Evolutionary conservation across 2,329 filamentous ascomycete genomes (phyloP).

Genomic region (Fusarium avenaceum): DNA sequence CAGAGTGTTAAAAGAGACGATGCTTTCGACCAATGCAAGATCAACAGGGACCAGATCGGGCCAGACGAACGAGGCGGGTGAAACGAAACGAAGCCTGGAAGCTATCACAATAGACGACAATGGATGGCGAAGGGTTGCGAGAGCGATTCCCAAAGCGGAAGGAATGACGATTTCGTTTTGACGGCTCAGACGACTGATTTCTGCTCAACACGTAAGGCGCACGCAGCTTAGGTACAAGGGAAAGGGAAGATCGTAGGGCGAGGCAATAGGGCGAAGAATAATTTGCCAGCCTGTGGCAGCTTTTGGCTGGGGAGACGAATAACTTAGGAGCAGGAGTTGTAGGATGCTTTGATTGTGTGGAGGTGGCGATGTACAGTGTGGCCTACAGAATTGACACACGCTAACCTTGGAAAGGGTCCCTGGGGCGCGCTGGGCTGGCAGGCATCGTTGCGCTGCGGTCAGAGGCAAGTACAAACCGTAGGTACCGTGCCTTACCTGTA

Average conservation of each 20-base stretch:
- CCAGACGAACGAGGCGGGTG: slow-evolving; percentile 5
- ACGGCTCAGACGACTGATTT: slow-evolving; percentile 16
- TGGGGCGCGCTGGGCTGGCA: background rate
- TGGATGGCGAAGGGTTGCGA: slow-evolving; percentile 20
- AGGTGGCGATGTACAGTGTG: slow-evolving; percentile 51
- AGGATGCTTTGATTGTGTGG: slow-evolving; percentile 33
- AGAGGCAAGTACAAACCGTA: background rate
- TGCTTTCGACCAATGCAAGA: slow-evolving; percentile 17
- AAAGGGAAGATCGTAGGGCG: slow-evolving; percentile 6
- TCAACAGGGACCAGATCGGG: slow-evolving; percentile 22
- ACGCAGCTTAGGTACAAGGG: slow-evolving; percentile 1
- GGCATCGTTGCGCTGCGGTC: background rate
- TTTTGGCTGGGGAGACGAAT: slow-evolving; percentile 20
- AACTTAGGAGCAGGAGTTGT: slow-evolving; percentile 15
- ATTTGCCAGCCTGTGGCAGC: slow-evolving; percentile 17
- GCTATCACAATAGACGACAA: slow-evolving; percentile 19
- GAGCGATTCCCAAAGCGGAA: slow-evolving; percentile 17
- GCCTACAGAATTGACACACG: slow-evolving; percentile 6
- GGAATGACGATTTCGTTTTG: slow-evolving; percentile 33
- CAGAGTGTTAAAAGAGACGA: slow-evolving; percentile 1
- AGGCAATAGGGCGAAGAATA: slow-evolving; percentile 12
- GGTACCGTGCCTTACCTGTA: background rate
- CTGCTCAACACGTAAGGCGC: slow-evolving; percentile 14
- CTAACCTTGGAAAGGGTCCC: background rate
- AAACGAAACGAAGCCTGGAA: slow-evolving; percentile 19